Percentiles rank a stretch among this genome's conserved stretches.
phyloP scores from a whole-genome alignment of 305 asterid species.

The Salvia sclarea region DNA sequence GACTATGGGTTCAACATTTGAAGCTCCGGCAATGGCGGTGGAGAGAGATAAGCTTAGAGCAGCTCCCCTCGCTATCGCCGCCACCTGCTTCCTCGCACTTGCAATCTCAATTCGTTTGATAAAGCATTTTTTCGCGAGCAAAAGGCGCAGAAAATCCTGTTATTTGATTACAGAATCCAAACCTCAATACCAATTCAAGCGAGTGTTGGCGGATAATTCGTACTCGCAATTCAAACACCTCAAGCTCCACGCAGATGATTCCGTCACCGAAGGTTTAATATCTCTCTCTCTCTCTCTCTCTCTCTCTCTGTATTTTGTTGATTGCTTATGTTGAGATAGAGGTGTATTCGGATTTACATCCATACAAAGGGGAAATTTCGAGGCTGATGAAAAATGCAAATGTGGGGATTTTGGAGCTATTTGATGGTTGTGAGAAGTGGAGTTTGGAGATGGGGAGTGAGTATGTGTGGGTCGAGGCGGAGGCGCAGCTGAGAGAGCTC shows the following conservation, averaged over 20 bases:
- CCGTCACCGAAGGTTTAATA: conserved; percentile 43
- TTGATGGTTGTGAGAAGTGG: conserved; percentile 42
- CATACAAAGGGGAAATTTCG: conserved; percentile 66
- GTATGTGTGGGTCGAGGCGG: conserved; percentile 69
- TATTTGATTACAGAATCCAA: conserved; percentile 59
- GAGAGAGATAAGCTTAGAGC: conserved; percentile 40
- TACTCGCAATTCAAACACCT: conserved; percentile 85
- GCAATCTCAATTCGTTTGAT: conserved; percentile 55
- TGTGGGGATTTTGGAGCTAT: conserved; percentile 49
- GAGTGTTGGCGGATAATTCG: conserved; percentile 77
- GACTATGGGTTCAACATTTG: conserved; percentile 17
- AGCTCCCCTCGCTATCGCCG: conserved; percentile 44
- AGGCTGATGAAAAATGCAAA: conserved; percentile 53
- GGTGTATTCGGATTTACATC: conserved; percentile 63
- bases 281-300: neutral
- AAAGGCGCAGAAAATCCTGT: conserved; percentile 42
- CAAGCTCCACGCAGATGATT: conserved; percentile 35
- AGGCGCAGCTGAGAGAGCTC: conserved; percentile 57
- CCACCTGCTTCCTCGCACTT: conserved; percentile 52
- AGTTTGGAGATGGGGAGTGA: conserved; percentile 46
- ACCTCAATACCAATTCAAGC: conserved; percentile 72
- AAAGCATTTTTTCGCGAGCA: conserved; percentile 35
- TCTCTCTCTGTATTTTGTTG: neutral
- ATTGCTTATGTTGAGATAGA: conserved; percentile 33
- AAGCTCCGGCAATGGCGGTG: conserved; percentile 43